These are phyloP conservation scores for Fragosphaeria purpurea DNA, from an alignment of 2,329 filamentous ascomycete species.

Conservation along the genomic window DNA sequence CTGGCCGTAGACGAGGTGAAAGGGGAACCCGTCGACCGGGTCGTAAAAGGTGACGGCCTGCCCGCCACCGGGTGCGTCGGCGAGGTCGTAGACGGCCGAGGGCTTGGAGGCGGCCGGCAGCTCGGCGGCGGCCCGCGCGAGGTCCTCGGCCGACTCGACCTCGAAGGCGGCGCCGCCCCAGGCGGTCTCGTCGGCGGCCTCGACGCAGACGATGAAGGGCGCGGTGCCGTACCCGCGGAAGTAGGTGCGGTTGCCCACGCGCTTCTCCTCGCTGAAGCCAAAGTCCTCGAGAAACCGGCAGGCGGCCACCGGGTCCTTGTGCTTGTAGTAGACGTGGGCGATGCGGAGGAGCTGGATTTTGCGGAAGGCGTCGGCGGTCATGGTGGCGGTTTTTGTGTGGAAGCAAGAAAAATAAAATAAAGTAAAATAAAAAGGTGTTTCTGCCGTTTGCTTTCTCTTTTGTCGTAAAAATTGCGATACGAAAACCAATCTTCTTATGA, in stretches of 20 bases:
- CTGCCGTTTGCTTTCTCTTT: too few species aligned
- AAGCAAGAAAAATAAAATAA: neutral
- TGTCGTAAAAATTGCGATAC: too few species aligned
- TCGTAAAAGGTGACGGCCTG: slow-evolving; percentile 41
- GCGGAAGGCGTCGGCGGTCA: slow-evolving; percentile 15
- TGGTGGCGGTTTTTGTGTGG: slow-evolving; percentile 3
- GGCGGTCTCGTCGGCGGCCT: slow-evolving; percentile 32
- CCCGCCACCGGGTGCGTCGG: slow-evolving; percentile 44
- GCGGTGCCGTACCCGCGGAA: slow-evolving; percentile 52
- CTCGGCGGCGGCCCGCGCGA: slow-evolving; percentile 36
- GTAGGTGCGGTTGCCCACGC: slow-evolving; percentile 37
- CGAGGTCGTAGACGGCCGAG: slow-evolving; percentile 36
- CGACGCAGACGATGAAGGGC: slow-evolving; percentile 48
- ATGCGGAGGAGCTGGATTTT: slow-evolving; percentile 29
- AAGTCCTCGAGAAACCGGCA: slow-evolving; percentile 37
- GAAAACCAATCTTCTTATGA: too few species aligned
- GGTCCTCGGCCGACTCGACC: slow-evolving; percentile 45
- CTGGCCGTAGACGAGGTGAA: slow-evolving; percentile 50
- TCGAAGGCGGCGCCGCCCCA: slow-evolving; percentile 50
- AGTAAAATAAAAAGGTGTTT: too few species aligned
- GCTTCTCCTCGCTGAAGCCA: slow-evolving; percentile 32
- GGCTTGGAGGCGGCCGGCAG: slow-evolving; percentile 38
- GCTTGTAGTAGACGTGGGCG: slow-evolving; percentile 39
- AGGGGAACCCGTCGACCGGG: slow-evolving; percentile 44
- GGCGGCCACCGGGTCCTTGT: slow-evolving; percentile 31